phyloP scores from a whole-genome alignment of 2,329 filamentous ascomycete genomes.

The Pestalotiopsis sp. region DNA sequence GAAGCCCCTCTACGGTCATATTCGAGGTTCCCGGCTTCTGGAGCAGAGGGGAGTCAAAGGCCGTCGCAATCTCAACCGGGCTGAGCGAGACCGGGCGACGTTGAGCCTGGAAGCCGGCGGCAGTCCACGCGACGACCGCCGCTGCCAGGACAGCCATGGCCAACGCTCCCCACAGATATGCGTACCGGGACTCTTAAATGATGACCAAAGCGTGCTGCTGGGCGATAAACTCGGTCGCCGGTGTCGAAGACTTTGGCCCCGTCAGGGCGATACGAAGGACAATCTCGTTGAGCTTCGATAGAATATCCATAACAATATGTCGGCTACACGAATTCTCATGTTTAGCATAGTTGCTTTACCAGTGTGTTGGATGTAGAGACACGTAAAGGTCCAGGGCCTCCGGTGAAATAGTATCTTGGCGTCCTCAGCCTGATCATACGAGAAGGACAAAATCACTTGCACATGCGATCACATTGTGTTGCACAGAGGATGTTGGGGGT shows the following conservation, averaged over 20 bases:
- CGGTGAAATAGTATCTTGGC: too few species aligned
- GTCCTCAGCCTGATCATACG: too few species aligned
- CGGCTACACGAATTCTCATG: too few species aligned
- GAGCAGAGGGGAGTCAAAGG: not conserved
- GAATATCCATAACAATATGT: not conserved
- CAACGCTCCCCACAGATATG: not conserved
- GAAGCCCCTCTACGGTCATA: not conserved
- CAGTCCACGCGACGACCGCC: not conserved
- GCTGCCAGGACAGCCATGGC: not conserved
- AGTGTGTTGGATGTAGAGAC: too few species aligned
- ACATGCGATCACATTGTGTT: too few species aligned
- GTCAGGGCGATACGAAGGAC: not conserved
- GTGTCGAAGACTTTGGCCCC: not conserved
- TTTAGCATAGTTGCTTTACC: too few species aligned
- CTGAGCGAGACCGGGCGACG: not conserved
- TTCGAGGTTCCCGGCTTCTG: not conserved
- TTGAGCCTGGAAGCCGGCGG: not conserved
- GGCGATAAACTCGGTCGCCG: not conserved
- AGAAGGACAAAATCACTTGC: too few species aligned
- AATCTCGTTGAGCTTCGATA: not conserved
- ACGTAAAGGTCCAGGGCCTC: too few species aligned
- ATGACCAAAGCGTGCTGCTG: not conserved
- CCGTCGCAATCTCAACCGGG: not conserved
- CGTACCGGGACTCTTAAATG: not conserved
- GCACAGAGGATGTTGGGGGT: too few species aligned